phyloP scores from a whole-genome alignment of 306 rosid species.

The Abrus precatorius region DNA sequence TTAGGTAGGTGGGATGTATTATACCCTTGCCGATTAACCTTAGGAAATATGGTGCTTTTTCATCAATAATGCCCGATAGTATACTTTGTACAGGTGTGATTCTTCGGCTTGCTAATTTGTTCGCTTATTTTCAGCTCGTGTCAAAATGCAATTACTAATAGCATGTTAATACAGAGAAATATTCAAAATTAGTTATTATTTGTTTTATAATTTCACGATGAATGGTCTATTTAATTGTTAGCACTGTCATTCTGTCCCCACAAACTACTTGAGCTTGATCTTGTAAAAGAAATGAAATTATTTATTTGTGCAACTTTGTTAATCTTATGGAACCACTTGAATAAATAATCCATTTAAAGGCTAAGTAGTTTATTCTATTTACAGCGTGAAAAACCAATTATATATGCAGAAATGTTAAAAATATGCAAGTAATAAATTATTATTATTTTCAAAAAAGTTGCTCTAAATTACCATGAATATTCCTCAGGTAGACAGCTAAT shows the following conservation, averaged over 20 bases:
- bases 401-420: not conserved
- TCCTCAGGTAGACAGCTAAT: not conserved
- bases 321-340: not conserved
- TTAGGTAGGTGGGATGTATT: constrained; percentile 14
- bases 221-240: not conserved
- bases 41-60: constrained; percentile 37
- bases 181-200: not conserved
- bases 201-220: constrained; percentile 17
- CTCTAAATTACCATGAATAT: not conserved
- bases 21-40: constrained; percentile 19
- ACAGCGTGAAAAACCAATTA: not conserved
- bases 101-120: constrained; percentile 39
- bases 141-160: constrained; percentile 10
- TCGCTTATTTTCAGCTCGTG: constrained; percentile 34
- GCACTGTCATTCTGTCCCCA: not conserved
- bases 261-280: constrained; percentile 22
- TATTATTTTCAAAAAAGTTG: not conserved
- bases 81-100: constrained; percentile 54
- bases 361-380: not conserved
- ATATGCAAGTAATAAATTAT: not conserved
- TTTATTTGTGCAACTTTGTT: not conserved
- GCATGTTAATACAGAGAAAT: not conserved
- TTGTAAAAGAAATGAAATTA: not conserved
- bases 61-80: constrained; percentile 26
- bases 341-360: not conserved